Evolutionary conservation across 2,329 filamentous ascomycete genomes (phyloP).

Genomic region (Epichloe bromicola): DNA sequence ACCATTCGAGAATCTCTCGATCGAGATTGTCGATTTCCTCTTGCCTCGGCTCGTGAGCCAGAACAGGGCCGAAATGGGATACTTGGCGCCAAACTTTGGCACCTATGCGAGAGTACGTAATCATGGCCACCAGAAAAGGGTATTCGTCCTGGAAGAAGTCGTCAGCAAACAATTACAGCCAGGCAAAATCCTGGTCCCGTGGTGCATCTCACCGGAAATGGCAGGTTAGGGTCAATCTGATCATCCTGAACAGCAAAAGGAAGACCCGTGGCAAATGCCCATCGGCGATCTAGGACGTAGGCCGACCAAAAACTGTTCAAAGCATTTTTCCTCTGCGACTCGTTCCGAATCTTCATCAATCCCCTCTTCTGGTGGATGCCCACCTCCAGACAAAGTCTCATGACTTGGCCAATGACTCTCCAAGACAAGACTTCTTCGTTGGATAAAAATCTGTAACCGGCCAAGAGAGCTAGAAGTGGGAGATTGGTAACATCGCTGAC

Average conservation of each 20-base stretch:
- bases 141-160: constrained; percentile 28
- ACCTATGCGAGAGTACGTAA: constrained; percentile 68
- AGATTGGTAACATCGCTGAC: constrained; percentile 33
- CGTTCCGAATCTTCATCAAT: constrained; percentile 54
- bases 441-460: constrained; percentile 66
- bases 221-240: constrained; percentile 69
- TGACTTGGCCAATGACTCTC: constrained; percentile 73
- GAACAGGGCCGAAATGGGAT: constrained; percentile 48
- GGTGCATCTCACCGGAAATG: constrained; percentile 53
- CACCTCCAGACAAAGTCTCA: constrained; percentile 65
- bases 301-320: constrained; percentile 74
- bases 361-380: constrained; percentile 73
- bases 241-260: constrained; percentile 77
- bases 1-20: constrained; percentile 77
- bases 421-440: constrained; percentile 81
- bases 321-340: constrained; percentile 53
- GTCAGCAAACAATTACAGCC: background rate
- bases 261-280: constrained; percentile 81
- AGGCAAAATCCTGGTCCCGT: background rate
- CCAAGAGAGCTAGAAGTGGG: constrained; percentile 38
- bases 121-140: constrained; percentile 73
- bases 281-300: constrained; percentile 73
- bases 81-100: constrained; percentile 81
- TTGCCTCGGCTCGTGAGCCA: constrained; percentile 51
- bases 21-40: constrained; percentile 73